These are phyloP conservation scores for Rhizophora mangle DNA, from an alignment of 345 rosid species.

Conservation along the genomic window DNA sequence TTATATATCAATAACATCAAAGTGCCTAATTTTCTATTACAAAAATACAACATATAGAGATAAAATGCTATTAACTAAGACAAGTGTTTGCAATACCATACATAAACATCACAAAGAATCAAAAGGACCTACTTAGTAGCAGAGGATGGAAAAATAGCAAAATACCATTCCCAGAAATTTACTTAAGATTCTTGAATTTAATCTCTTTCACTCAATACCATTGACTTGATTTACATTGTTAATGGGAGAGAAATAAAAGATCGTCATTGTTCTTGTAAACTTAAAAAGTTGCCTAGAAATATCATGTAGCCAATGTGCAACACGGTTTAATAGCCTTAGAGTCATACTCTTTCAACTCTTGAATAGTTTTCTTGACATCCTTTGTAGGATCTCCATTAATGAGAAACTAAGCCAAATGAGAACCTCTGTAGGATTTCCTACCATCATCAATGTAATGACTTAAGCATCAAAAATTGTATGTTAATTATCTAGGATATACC, in stretches of 20 bases:
- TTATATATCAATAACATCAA: no score
- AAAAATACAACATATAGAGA: no score
- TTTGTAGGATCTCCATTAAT: constrained; percentile 7
- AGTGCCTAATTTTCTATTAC: no score
- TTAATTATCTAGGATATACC: no score
- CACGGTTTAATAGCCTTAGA: constrained; percentile 42
- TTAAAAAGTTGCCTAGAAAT: constrained; percentile 67
- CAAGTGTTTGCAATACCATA: neutral
- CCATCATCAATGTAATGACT: no score
- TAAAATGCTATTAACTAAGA: no score
- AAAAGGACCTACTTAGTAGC: neutral
- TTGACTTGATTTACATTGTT: no score
- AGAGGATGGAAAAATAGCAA: neutral
- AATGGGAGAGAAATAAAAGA: constrained; percentile 40
- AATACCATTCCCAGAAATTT: neutral
- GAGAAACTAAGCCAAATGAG: no score
- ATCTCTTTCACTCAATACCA: no score
- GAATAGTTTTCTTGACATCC: constrained; percentile 49
- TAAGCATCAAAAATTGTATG: no score
- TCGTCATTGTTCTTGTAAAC: constrained; percentile 61
- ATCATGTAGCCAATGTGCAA: constrained; percentile 44
- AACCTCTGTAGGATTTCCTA: no score
- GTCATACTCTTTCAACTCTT: constrained; percentile 45
- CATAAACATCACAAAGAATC: neutral
- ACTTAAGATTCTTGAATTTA: no score